Evolutionary conservation across 2,329 filamentous ascomycete genomes (phyloP), one percentile per base, ranked within the genome.

Genomic region (Tolypocladium album): DNA sequence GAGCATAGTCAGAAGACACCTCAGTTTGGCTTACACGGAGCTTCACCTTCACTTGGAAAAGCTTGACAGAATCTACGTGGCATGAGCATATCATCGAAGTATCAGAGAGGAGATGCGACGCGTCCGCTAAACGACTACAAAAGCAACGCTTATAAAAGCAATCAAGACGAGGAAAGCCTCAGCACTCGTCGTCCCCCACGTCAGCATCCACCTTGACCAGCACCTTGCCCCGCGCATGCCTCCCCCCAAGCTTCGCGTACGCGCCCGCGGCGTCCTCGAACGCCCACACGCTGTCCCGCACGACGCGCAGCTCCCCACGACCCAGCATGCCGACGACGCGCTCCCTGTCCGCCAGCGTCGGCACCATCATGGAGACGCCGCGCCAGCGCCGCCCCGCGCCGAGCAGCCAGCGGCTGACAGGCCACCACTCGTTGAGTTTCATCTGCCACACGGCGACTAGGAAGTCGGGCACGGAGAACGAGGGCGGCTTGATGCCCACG

Each of bases 361-460:
- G 70, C 34, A 60, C 68, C 72, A 71, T 73, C 66, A 71, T 72
- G n/a, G 64, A 68, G 13, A 70, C 70, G 62, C 67, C 70, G 20
- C 66, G 59, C 68, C 70, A 77, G 58, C 63, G 66, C n/a, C 75
- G 66, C 31, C 74, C 74, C 12, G 68, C 70, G 56, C 74, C 75
- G 12, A 74, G 73, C 2, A 78, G 67, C 68, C 68, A 71, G 15
- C 55, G 61, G 11, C 69, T 67, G 7, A 67, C 63, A 13, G 76
- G 76, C 72, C 71, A 74, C 61, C 71, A 68, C 39, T 68, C 68
- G 58, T 78, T 78, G 58, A 71, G 68, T 59, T 76, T 67, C 71
- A 75, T 74, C 61, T 69, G 66, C 31, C 67, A 61, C 1, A 72
- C 64, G 4, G 71, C 69, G 40, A 66, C 65, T 2, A 73, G 42